A percentile compares a stretch with the other conserved stretches of the same genome.
Conservation (phyloP, 1,284 basidiomycete genomes). For the Austroboletus sp. region DNA sequence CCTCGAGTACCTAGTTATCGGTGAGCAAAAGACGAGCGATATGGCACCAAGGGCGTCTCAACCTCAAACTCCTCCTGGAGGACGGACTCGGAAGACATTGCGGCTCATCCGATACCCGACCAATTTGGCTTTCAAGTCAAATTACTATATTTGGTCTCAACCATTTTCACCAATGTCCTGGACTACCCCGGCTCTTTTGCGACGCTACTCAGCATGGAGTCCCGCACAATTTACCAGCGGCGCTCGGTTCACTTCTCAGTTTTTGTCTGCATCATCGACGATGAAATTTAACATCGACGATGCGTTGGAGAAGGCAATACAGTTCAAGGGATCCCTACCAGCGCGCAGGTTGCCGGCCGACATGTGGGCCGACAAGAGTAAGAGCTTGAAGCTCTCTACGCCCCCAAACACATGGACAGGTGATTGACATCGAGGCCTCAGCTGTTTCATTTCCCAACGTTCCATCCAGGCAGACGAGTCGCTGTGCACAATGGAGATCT, state of each 20-base stretch:
- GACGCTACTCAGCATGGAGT: constrained; percentile 3
- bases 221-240: constrained; percentile 1
- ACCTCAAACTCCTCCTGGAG: constrained; percentile 87
- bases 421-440: constrained; percentile 6
- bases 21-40: constrained; percentile 8
- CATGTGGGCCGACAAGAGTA: constrained; percentile 35
- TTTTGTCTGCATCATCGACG: neutral
- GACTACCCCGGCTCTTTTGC: constrained; percentile 17
- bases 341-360: constrained; percentile 27
- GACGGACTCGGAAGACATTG: constrained; percentile 58
- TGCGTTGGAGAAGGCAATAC: constrained; percentile 17
- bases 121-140: constrained; percentile 17
- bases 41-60: constrained; percentile 13
- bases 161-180: constrained; percentile 23
- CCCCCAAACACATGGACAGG: constrained; percentile 30
- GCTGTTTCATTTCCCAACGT: constrained; percentile 5
- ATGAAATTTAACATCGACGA: constrained; percentile 11
- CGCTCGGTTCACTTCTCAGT: constrained; percentile 10
- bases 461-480: constrained; percentile 39
- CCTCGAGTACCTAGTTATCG: constrained; percentile 73
- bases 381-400: constrained; percentile 19
- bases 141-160: constrained; percentile 17
- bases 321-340: constrained; percentile 11
- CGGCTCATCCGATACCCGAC: constrained; percentile 26
- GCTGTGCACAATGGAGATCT: constrained; percentile 32